Percentiles rank a stretch among this genome's conserved stretches.
phyloP scores from a whole-genome alignment of 1,284 basidiomycete species.

The Inonotus obliquus region DNA sequence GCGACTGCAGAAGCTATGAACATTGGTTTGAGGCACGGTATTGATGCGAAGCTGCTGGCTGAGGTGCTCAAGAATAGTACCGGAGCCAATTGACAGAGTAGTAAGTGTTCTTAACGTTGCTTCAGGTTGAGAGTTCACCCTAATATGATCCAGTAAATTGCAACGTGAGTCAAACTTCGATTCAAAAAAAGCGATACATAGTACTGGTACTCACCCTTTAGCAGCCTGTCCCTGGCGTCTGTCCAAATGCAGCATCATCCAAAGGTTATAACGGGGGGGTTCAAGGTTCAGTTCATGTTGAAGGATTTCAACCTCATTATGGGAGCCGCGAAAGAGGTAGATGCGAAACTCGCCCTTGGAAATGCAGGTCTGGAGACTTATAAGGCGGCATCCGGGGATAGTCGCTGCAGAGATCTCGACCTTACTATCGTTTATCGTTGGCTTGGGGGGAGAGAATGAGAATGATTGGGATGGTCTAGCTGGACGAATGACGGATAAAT shows the following conservation, averaged over 20 bases:
- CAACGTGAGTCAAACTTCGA: slow-evolving; percentile 2
- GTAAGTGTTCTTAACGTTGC: neutral
- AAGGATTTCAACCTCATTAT: slow-evolving; percentile 21
- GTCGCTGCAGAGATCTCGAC: slow-evolving; percentile 19
- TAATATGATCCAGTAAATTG: neutral
- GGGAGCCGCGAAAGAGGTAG: slow-evolving; percentile 17
- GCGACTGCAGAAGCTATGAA: slow-evolving; percentile 24
- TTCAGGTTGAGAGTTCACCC: neutral
- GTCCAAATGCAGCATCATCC: slow-evolving; percentile 21
- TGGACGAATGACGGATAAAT: too few species aligned
- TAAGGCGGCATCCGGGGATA: slow-evolving; percentile 17
- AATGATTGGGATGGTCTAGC: too few species aligned
- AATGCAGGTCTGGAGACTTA: slow-evolving; percentile 20
- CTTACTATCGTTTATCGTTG: slow-evolving; percentile 19
- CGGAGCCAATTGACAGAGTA: slow-evolving; percentile 21
- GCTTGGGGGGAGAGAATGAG: neutral
- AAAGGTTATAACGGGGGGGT: slow-evolving; percentile 20
- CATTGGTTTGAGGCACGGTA: slow-evolving; percentile 21
- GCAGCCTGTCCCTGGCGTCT: slow-evolving; percentile 22
- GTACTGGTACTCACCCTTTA: neutral
- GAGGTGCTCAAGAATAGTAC: slow-evolving; percentile 20
- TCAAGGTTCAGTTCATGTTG: slow-evolving; percentile 22
- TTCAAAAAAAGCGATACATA: neutral
- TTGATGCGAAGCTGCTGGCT: slow-evolving; percentile 20
- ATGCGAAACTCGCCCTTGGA: slow-evolving; percentile 21